Evolutionary conservation across 192 early-diverging fungal genomes (phyloP), one percentile per base, ranked within the genome.

Genomic region (Backusella liffmaniae): DNA sequence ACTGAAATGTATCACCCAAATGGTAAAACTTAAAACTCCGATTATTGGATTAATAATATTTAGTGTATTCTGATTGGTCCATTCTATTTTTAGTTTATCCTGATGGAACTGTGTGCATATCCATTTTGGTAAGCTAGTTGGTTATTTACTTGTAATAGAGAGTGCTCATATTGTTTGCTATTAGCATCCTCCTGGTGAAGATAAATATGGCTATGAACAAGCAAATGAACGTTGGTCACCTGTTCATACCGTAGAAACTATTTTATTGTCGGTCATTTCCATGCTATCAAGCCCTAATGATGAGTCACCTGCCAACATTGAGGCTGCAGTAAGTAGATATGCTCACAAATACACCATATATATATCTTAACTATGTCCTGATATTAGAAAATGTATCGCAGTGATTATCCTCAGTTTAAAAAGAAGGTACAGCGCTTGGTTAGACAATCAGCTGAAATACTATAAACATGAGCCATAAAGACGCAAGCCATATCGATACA

Each of bases 1-100:
- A 89, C 88, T 53, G 88, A 96, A n/a, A 91, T 99, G 79, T 97
- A 93, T 89, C 97, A 99, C 77, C 97, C 97, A 37, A 99, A 95
- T 80, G 89, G 88, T 91, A 87, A 72, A 51, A 35, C 26, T 29
- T 12, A 35, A 70, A 66, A 70, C 12, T 41, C 67, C 34, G 67
- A 37, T 23, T 26, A 21, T 21, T 39, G 10, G 34, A 7, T 35
- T 12, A 67, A 49, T 49, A 6, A n/a, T 18, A 49, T 49, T 7
- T 49, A 16, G 6, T 6, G 1, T 3, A 30, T 70, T 49, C 49
- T 67, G 15, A 46, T 51, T 56, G 36, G 34, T 66, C 32, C 10
- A 53, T 39, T 32, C 39, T 67, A 26, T 66, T 37, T 35, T 23
- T 80, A 91, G 92, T 98, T 5, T 97, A 97, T 81, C 84, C 87